Evolutionary conservation across 2,329 filamentous ascomycete species (phyloP), one percentile per base, ranked within the genome.

Genomic region (Lithohypha guttulata): DNA sequence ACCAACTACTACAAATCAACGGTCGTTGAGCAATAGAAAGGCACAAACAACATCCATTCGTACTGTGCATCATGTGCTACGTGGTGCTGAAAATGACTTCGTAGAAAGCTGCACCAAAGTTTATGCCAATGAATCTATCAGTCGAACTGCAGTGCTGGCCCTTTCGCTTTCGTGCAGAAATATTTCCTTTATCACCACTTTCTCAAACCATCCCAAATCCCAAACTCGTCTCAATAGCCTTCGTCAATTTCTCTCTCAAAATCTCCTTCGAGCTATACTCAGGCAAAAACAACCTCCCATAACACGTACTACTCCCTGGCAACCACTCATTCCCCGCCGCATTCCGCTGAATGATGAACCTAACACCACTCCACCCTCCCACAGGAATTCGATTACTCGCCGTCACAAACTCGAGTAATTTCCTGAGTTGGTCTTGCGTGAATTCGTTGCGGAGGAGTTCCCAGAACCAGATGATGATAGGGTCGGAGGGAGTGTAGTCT

Each of bases 251-350:
- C 61, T 79, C 70, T 56, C 70, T 70, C 55, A 98, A 57, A 23
- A 82, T 74, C 43, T 81, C 77, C 54, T 69, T 75, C 26, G 74
- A 75, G 39, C 64, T 70, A 59, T 96, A 98, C 60, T 87, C 79
- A 1, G 91, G 91, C 45, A 98, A 59, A 48, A 93, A 63, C 31
- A 98, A 62, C 33, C 83, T 87, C 2, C 89, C 85, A 62, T 94
- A 96, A 60, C 91, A 98, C 0, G 91, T 98, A 53, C 86, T 81
- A 45, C 84, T 89, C 4, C 82, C 93, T 3, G 91, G 91, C 51
- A 98, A 57, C 49, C 65, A 57, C 59, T 63, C 59, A 49, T 71
- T 70, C 44, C 71, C 80, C 39, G 77, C 69, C 11, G 83, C 77
- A 54, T 86, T 85, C 52, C 74, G 77, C 59, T 89, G 81, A 29